Evolutionary conservation across 768 basidiomycete genomes (phyloP).

Genomic region (Termitomyces sp.): DNA sequence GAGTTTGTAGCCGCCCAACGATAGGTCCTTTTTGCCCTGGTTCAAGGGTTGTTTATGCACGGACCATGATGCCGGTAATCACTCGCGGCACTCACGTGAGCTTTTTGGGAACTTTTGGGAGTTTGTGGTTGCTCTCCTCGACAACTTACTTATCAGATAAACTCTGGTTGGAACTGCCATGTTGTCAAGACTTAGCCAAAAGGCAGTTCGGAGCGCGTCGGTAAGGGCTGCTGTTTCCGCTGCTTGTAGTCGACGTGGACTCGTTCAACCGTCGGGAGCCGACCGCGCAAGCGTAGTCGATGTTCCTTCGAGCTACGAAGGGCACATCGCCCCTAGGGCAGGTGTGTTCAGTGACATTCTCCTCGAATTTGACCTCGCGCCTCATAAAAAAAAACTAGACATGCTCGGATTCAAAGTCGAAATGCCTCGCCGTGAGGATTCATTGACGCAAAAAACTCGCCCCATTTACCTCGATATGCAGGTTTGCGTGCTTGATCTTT

Average conservation of each 20-base stretch:
- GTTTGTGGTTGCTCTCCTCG: neutral
- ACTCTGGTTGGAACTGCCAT: constrained; percentile 31
- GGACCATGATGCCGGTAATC: neutral
- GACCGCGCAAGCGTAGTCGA: constrained; percentile 84
- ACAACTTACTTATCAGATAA: constrained; percentile 15
- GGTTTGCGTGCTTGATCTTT: constrained; percentile 37
- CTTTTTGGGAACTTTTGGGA: neutral
- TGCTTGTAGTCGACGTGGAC: constrained; percentile 42
- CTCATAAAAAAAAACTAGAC: constrained; percentile 41
- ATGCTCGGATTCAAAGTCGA: constrained; percentile 89
- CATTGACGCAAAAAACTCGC: constrained; percentile 57
- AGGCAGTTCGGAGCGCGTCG: constrained; percentile 29
- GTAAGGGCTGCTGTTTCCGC: constrained; percentile 25
- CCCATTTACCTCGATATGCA: constrained; percentile 99
- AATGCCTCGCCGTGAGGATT: constrained; percentile 54
- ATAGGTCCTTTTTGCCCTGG: too few relatives aligned
- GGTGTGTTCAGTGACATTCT: constrained; percentile 38
- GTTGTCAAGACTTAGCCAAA: constrained; percentile 53
- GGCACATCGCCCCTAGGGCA: constrained; percentile 64
- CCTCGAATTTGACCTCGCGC: neutral
- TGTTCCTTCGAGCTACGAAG: constrained; percentile 69
- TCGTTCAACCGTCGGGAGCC: constrained; percentile 80
- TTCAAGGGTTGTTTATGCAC: too few relatives aligned
- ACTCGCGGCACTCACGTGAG: neutral
- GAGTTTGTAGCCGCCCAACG: too few relatives aligned